Evolutionary conservation across 2,329 filamentous ascomycete species (phyloP).

Genomic region (Epicoccum nigrum): DNA sequence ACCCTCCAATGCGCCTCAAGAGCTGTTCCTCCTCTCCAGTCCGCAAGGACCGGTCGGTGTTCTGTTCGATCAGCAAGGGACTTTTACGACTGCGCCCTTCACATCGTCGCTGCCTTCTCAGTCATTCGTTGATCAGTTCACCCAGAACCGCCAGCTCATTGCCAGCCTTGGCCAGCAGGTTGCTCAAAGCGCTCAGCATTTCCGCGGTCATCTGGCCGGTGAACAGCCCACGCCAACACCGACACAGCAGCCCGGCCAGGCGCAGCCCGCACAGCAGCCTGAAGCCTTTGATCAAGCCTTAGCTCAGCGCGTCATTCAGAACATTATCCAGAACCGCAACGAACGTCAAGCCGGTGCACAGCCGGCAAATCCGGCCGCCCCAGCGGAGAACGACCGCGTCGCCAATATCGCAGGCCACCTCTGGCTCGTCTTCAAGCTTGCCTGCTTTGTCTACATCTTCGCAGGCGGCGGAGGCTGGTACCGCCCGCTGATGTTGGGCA

Average conservation of each 20-base stretch:
- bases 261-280: conserved; percentile 13
- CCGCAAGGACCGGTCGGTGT: conserved; percentile 46
- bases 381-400: conserved; percentile 34
- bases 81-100: conserved; percentile 43
- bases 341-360: conserved; percentile 22
- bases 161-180: conserved; percentile 41
- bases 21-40: conserved; percentile 46
- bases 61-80: conserved; percentile 44
- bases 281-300: conserved; percentile 18
- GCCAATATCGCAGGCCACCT: conserved; percentile 47
- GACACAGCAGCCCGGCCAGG: conserved; percentile 21
- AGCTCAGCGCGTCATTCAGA: conserved; percentile 20
- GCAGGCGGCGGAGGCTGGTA: conserved; percentile 53
- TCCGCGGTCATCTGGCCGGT: conserved; percentile 27
- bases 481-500: conserved; percentile 48
- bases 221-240: conserved; percentile 28
- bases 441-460: conserved; percentile 64
- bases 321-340: conserved; percentile 18
- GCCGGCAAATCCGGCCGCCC: conserved; percentile 15
- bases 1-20: conserved; percentile 27
- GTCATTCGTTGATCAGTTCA: conserved; percentile 43
- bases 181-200: conserved; percentile 22
- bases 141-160: conserved; percentile 41
- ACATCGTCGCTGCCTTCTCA: conserved; percentile 36
- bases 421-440: conserved; percentile 65